Evolutionary conservation across 768 basidiomycete species (phyloP).

Genomic region (Vararia minispora): DNA sequence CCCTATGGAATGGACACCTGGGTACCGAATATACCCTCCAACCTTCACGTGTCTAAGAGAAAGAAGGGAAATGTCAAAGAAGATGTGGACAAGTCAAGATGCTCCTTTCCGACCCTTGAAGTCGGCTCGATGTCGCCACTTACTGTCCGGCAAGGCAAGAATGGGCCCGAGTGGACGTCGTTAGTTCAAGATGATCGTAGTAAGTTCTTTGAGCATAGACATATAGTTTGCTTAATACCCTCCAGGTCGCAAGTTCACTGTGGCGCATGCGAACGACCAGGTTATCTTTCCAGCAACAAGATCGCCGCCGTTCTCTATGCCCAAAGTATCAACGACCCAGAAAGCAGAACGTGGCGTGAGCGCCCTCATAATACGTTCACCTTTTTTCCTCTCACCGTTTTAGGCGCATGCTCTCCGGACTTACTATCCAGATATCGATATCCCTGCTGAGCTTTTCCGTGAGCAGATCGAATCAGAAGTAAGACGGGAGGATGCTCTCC

Average conservation of each 20-base stretch:
- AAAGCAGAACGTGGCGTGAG: slow-evolving; percentile 60
- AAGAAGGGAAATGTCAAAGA: too few species aligned
- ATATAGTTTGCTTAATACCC: slow-evolving; percentile 4
- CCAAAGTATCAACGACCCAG: slow-evolving; percentile 28
- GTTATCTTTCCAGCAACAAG: slow-evolving; percentile 44
- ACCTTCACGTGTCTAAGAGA: too few species aligned
- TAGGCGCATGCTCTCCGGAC: slow-evolving; percentile 67
- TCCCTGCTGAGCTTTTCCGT: slow-evolving; percentile 57
- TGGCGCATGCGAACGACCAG: slow-evolving; percentile 16
- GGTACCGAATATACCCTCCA: slow-evolving; percentile 4
- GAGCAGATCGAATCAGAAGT: slow-evolving; percentile 41
- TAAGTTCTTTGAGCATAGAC: too few species aligned
- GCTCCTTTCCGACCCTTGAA: too few species aligned
- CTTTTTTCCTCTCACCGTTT: slow-evolving; percentile 1
- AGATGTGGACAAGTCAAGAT: too few species aligned
- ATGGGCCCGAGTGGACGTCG: too few species aligned
- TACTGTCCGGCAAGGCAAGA: too few species aligned
- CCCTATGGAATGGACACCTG: slow-evolving; percentile 13
- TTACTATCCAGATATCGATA: slow-evolving; percentile 60
- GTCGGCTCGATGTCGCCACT: too few species aligned
- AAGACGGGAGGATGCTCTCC: slow-evolving; percentile 21
- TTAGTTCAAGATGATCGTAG: too few species aligned
- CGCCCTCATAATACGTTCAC: neutral
- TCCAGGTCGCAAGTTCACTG: slow-evolving; percentile 23
- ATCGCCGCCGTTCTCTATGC: slow-evolving; percentile 21